Evolutionary conservation across 2,329 filamentous ascomycete species (phyloP).

Genomic region (Davidsoniella virescens): DNA sequence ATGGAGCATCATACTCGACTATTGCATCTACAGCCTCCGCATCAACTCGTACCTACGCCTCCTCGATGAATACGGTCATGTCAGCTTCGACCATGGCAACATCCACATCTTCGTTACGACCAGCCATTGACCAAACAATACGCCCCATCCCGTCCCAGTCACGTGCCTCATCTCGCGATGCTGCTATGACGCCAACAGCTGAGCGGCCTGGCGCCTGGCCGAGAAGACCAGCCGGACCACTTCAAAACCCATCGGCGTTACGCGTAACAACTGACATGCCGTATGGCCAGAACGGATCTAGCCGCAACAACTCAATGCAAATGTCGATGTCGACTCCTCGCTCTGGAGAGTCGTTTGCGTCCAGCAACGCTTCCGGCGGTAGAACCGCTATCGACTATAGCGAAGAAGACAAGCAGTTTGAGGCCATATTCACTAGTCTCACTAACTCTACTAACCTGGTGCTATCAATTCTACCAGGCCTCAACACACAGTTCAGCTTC

Average conservation of each 20-base stretch:
- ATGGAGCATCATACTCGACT: background rate
- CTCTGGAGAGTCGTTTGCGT: conserved; percentile 65
- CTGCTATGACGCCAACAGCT: conserved; percentile 35
- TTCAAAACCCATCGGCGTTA: conserved; percentile 36
- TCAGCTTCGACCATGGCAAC: conserved; percentile 4
- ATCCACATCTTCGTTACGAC: conserved; percentile 5
- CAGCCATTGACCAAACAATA: conserved; percentile 29
- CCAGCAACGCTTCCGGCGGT: conserved; percentile 30
- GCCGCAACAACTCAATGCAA: conserved; percentile 30
- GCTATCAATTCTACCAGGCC: conserved; percentile 51
- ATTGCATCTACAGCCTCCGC: conserved; percentile 1
- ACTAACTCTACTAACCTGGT: conserved; percentile 59
- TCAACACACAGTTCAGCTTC: conserved; percentile 48
- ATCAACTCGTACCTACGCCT: background rate
- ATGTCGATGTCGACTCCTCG: conserved; percentile 53
- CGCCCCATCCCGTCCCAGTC: conserved; percentile 20
- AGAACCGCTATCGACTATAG: conserved; percentile 44
- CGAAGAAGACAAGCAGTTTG: conserved; percentile 68
- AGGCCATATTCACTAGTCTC: conserved; percentile 64
- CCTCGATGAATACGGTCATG: conserved; percentile 2
- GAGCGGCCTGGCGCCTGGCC: conserved; percentile 29
- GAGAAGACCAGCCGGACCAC: conserved; percentile 20
- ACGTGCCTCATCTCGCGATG: conserved; percentile 26
- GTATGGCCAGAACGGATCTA: conserved; percentile 26
- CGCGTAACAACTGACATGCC: conserved; percentile 39